These are phyloP conservation scores for Neurospora hispaniola DNA, from an alignment of 495 filamentous ascomycete species.

Conservation along the genomic window DNA sequence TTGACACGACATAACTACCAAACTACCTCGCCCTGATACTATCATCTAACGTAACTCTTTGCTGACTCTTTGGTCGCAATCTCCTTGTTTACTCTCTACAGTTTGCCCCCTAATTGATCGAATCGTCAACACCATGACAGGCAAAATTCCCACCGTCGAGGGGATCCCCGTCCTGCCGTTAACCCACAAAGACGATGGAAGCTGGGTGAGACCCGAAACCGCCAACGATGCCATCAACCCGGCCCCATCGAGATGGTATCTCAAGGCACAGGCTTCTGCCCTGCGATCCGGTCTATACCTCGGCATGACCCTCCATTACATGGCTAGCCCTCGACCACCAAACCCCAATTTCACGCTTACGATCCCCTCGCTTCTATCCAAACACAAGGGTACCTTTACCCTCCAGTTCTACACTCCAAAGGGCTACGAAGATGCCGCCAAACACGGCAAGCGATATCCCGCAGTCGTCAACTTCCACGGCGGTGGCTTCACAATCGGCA, in stretches of 20 bases:
- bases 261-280: conserved; percentile 59
- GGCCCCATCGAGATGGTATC: conserved; percentile 50
- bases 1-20: too few species aligned
- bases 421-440: conserved; percentile 44
- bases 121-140: background rate
- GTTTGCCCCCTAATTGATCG: background rate
- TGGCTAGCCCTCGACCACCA: conserved; percentile 57
- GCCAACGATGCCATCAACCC: conserved; percentile 28
- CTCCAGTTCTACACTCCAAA: conserved; percentile 74
- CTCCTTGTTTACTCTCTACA: background rate
- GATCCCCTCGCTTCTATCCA: conserved; percentile 51
- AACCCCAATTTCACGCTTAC: conserved; percentile 53
- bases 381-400: conserved; percentile 42
- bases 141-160: conserved; percentile 23
- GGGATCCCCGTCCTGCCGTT: conserved; percentile 25
- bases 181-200: conserved; percentile 2
- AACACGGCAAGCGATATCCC: conserved; percentile 46
- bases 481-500: conserved; percentile 68
- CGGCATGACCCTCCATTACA: conserved; percentile 67
- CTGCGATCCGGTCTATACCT: conserved; percentile 72
- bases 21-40: too few species aligned
- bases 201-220: conserved; percentile 17
- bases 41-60: background rate
- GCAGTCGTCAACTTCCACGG: conserved; percentile 69
- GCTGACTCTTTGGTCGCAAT: background rate